Evolutionary conservation across 139 green algal species (phyloP).

Genomic region (Volvox reticuliferus): DNA sequence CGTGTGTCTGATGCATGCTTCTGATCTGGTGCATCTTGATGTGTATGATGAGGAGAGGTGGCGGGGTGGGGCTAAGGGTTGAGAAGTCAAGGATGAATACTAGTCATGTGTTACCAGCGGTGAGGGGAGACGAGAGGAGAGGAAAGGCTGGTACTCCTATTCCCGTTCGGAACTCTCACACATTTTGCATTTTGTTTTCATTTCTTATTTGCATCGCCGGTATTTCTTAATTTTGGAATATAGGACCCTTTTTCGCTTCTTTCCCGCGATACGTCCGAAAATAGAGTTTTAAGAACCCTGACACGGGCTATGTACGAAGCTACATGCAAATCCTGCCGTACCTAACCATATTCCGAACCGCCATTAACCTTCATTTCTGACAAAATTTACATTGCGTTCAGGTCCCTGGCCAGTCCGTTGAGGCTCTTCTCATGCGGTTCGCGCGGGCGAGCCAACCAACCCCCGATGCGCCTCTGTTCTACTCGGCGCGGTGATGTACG

Average conservation of each 20-base stretch:
- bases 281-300: too few relatives aligned
- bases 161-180: too few relatives aligned
- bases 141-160: too few relatives aligned
- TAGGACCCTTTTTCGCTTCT: not conserved
- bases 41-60: not conserved
- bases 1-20: not conserved
- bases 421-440: conserved; percentile 76
- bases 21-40: not conserved
- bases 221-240: too few relatives aligned
- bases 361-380: not conserved
- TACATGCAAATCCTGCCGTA: too few relatives aligned
- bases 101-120: too few relatives aligned
- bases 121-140: too few relatives aligned
- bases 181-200: too few relatives aligned
- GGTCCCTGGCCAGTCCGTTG: conserved; percentile 70
- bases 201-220: too few relatives aligned
- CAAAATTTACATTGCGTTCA: not conserved
- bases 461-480: conserved; percentile 61
- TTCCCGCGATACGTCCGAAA: not conserved
- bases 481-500: conserved; percentile 58
- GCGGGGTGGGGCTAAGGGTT: too few relatives aligned
- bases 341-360: not conserved
- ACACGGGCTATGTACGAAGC: too few relatives aligned
- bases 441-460: conserved; percentile 68
- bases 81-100: too few relatives aligned